Evolutionary conservation across 306 rosid species (phyloP).

Genomic region (Abrus precatorius): DNA sequence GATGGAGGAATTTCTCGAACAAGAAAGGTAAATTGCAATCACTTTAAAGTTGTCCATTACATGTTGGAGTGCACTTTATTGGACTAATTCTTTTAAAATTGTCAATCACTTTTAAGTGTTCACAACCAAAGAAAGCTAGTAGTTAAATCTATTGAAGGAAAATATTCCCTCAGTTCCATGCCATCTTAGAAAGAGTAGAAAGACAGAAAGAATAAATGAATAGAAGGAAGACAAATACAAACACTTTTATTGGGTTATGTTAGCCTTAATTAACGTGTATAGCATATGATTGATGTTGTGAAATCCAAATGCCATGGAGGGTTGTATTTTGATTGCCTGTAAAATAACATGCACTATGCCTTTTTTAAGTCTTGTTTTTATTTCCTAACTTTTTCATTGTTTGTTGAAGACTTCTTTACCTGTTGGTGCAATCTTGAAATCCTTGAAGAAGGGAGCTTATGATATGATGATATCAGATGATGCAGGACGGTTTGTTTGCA

Average conservation of each 20-base stretch:
- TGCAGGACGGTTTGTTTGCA: constrained; percentile 93
- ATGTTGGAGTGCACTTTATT: constrained; percentile 26
- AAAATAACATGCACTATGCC: neutral
- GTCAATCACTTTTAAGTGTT: neutral
- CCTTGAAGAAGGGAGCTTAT: constrained; percentile 65
- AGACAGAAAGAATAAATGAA: constrained; percentile 10
- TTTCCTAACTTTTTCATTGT: constrained; percentile 48
- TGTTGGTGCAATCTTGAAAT: constrained; percentile 59
- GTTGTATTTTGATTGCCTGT: neutral
- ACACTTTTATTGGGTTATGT: neutral
- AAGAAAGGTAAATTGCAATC: constrained; percentile 66
- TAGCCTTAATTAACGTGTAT: neutral
- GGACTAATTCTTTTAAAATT: neutral
- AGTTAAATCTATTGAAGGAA: neutral
- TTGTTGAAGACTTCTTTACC: constrained; percentile 69
- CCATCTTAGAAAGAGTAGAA: neutral
- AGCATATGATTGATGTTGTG: neutral
- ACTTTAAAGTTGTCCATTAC: neutral
- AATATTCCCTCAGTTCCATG: neutral
- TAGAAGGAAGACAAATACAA: constrained; percentile 7
- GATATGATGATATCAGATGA: constrained; percentile 73
- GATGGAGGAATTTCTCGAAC: constrained; percentile 72
- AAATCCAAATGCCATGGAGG: constrained; percentile 17
- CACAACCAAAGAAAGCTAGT: neutral
- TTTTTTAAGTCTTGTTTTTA: neutral